Conservation (phyloP, 306 rosid genomes). For the Erythrophleum fordii region DNA sequence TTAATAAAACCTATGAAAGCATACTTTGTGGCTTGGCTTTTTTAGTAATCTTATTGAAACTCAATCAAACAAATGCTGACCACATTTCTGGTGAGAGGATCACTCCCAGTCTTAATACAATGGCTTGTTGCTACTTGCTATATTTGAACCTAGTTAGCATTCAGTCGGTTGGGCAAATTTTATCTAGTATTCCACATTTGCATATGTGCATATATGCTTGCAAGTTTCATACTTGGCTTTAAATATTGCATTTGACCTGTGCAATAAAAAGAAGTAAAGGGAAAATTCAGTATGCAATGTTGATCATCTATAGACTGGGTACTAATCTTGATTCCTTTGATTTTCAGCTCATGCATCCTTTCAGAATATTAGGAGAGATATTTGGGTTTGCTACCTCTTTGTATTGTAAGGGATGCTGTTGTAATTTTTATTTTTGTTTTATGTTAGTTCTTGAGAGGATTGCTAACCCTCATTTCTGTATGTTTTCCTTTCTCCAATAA, state of each 20-base stretch:
- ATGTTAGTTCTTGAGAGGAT: background rate
- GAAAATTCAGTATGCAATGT: background rate
- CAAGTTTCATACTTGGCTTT: slow-evolving; percentile 27
- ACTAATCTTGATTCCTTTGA: slow-evolving; percentile 12
- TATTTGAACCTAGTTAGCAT: slow-evolving; percentile 25
- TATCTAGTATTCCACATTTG: background rate
- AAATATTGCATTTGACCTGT: background rate
- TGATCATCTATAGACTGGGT: background rate
- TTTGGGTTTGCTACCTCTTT: background rate
- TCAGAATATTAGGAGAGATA: slow-evolving; percentile 16
- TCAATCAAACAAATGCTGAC: slow-evolving; percentile 8
- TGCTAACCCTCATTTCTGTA: slow-evolving; percentile 7
- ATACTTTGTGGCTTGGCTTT: slow-evolving; percentile 13
- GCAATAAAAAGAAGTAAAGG: background rate
- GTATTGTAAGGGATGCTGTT: slow-evolving; percentile 1
- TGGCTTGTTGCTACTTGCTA: slow-evolving; percentile 13
- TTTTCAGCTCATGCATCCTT: slow-evolving; percentile 14
- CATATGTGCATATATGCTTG: slow-evolving; percentile 21
- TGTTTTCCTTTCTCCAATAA: background rate
- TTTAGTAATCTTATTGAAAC: slow-evolving; percentile 24
- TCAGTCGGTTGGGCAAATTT: slow-evolving; percentile 1
- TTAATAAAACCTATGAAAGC: background rate
- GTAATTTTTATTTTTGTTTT: background rate
- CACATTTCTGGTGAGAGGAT: slow-evolving; percentile 30
- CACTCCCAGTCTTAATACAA: background rate